A percentile compares a stretch with the other conserved stretches of the same genome.
phyloP scores from a whole-genome alignment of 176 grass and related monocot genomes.

The Triticum urartu region DNA sequence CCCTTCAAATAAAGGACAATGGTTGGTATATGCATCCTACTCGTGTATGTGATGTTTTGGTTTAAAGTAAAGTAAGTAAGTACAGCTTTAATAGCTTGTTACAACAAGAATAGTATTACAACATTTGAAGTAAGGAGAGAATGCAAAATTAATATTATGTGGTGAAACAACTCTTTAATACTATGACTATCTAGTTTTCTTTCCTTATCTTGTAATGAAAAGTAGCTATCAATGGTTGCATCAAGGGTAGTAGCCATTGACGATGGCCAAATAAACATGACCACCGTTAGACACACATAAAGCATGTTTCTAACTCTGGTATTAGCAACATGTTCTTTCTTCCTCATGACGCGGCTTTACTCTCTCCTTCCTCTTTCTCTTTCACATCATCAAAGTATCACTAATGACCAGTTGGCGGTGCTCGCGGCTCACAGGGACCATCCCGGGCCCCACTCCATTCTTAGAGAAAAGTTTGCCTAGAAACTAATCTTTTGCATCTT shows the following conservation, averaged over 20 bases:
- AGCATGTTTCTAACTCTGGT: not conserved
- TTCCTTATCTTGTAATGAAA: too few relatives aligned
- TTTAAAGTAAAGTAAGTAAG: not conserved
- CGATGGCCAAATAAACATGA: too few relatives aligned
- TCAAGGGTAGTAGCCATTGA: too few relatives aligned
- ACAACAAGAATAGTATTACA: not conserved
- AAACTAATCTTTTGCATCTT: too few relatives aligned
- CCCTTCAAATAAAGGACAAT: not conserved
- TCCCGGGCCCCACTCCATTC: too few relatives aligned
- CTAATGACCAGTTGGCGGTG: too few relatives aligned
- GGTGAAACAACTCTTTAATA: not conserved
- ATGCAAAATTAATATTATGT: not conserved
- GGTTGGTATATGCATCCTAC: not conserved
- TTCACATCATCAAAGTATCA: too few relatives aligned
- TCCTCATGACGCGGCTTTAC: not conserved
- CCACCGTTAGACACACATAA: not conserved
- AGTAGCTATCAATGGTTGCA: too few relatives aligned
- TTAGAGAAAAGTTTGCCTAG: too few relatives aligned
- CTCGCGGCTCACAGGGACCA: too few relatives aligned
- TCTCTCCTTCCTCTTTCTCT: not conserved
- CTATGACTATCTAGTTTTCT: not conserved
- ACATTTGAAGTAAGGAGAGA: not conserved
- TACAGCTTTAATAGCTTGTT: not conserved
- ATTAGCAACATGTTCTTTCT: not conserved
- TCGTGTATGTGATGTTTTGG: not conserved